Percentiles rank a stretch among this genome's conserved stretches.
These are phyloP conservation scores for Posidonia oceanica DNA, from an alignment of 116 monocot species.

Conservation along the genomic window DNA sequence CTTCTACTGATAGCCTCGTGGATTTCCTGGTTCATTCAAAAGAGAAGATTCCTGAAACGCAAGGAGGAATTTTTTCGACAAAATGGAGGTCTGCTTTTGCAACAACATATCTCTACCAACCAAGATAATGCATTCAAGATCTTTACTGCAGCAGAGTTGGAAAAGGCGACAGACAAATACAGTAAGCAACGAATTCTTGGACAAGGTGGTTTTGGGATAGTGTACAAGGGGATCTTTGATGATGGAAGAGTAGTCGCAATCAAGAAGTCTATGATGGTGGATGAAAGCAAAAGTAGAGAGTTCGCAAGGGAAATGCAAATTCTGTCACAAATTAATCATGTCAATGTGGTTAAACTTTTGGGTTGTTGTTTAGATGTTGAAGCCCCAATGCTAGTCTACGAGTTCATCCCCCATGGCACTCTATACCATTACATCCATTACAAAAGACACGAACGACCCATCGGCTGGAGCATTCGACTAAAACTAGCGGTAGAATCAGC, in stretches of 20 bases:
- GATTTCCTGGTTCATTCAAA: neutral
- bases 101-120: conserved; percentile 23
- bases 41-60: conserved; percentile 18
- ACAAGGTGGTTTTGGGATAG: conserved; percentile 24
- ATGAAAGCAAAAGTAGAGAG: conserved; percentile 24
- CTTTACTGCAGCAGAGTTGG: conserved; percentile 25
- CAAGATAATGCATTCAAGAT: conserved; percentile 14
- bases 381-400: conserved; percentile 33
- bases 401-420: conserved; percentile 28
- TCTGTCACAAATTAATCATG: conserved; percentile 32
- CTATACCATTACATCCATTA: conserved; percentile 17
- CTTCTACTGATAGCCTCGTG: conserved; percentile 9
- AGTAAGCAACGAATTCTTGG: conserved; percentile 11
- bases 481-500: conserved; percentile 29
- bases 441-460: neutral
- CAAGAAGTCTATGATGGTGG: conserved; percentile 34
- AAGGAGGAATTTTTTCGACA: conserved; percentile 21
- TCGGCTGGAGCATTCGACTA: conserved; percentile 11
- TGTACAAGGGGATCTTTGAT: conserved; percentile 26
- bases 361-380: conserved; percentile 35
- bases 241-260: conserved; percentile 24
- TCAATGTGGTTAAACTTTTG: conserved; percentile 26
- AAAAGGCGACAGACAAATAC: conserved; percentile 21
- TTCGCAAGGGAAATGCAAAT: conserved; percentile 31
- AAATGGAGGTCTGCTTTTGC: conserved; percentile 32